Base-by-base conservation (phyloP, 1,284 basidiomycete species). In the Clitocybe nebularis region DNA sequence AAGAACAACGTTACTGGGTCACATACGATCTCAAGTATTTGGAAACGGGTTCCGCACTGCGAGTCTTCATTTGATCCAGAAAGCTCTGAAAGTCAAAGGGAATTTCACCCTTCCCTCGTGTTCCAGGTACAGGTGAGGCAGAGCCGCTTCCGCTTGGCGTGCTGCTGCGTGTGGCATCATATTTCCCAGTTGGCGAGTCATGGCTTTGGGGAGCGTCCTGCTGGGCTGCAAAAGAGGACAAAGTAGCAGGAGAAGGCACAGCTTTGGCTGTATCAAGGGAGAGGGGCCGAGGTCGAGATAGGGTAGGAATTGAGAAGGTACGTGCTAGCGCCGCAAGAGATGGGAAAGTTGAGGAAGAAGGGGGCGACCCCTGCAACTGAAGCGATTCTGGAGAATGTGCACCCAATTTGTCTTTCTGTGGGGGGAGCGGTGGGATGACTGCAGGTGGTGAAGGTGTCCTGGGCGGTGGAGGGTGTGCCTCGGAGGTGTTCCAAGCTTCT, bases 21-120 rank as follows among this genome's bases (percentile, higher is more conserved):
- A 75, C 79, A 53, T 64, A 93, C 93, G 91, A 94, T 67, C 87
- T 82, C 46, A 92, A 75, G 68, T 89, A 96, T 65, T 87, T 92
- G 33, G 88, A 91, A 14, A 95, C 87, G 3, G 91, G 89, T 44
- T 95, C 93, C 4, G 92, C 90, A 38, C 75, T 70, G 60, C 81
- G 84, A 43, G 74, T 68, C 65, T 93, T 87, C 77, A 97, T 89
- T 64, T 97, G 92, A 58, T 93, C 89, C 49, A 96, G 66, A 61
- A 97, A 96, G 42, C 71, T 77, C 60, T 90, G 89, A 57, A 93
- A 93, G 61, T 93, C 90, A 51, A 93, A 93, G 17, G 69, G 67
- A 0, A 68, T 68, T 39, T 72, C 71, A 16, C 45, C 56, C 43
- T 57, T 55, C 22, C 66, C 62, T 25, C 37, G 43, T 19, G 36